Evolutionary conservation across 2,329 filamentous ascomycete genomes (phyloP).

Genomic region (Coniochaeta hoffmannii): DNA sequence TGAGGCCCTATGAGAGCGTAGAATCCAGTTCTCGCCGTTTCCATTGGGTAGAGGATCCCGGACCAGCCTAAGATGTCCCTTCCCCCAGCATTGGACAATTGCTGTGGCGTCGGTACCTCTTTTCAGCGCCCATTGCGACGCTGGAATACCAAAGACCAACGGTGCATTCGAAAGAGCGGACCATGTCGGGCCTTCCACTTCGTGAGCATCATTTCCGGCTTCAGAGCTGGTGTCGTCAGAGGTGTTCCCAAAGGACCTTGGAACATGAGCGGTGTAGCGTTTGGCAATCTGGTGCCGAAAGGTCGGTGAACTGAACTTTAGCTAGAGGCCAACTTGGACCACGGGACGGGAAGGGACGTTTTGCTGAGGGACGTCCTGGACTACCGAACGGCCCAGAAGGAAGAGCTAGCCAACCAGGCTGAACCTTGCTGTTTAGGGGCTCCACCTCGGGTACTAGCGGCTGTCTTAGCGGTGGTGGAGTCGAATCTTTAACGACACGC

Average conservation of each 20-base stretch:
- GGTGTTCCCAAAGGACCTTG: no score
- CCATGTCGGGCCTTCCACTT: no score
- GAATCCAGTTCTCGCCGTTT: slow-evolving; percentile 20
- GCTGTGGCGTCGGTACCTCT: neutral
- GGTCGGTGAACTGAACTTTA: neutral
- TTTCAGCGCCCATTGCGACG: neutral
- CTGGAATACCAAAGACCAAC: neutral
- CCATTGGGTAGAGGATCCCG: slow-evolving; percentile 26
- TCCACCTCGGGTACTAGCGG: neutral
- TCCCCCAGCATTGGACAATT: slow-evolving; percentile 5
- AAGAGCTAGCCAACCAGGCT: neutral
- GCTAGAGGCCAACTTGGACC: neutral
- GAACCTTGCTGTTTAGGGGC: neutral
- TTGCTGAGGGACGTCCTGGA: neutral
- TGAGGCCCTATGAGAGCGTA: slow-evolving; percentile 31
- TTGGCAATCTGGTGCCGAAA: neutral
- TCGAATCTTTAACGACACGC: neutral
- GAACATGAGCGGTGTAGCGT: neutral
- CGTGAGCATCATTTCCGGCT: no score
- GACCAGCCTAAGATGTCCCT: slow-evolving; percentile 5
- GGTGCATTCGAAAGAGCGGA: neutral
- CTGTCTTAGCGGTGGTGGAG: neutral
- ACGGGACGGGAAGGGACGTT: neutral
- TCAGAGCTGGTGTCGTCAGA: no score
- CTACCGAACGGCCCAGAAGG: neutral